Base-by-base conservation (phyloP, 1,284 basidiomycete species). In the Mycosarcoma maydis region DNA sequence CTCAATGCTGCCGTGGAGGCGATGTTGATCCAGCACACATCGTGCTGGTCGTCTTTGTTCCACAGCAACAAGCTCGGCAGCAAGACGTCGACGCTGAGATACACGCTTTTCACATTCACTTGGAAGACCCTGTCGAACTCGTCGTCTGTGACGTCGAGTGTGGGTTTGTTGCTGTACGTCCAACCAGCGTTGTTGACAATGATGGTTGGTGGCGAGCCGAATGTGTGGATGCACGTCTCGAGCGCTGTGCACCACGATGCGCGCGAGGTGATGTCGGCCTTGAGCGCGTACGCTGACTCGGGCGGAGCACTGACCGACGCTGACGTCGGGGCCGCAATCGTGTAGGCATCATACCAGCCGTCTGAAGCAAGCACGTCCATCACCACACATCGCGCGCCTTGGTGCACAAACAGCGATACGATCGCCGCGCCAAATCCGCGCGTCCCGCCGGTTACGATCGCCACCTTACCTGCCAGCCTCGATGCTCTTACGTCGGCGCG, bases 171-270 rank as follows among this genome's bases (percentile, higher is more conserved):
- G 4, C 33, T 38, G 20, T 73, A 73, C 16, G 71, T 73, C 71
- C 71, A 73, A 4, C 71, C 71, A 0, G 71, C 71, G 33, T 73
- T 73, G 38, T 73, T 73, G 10, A 73, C 62, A 0, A 69, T 26
- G 2, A 70, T 27, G 13, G 36, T 55, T 0, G 67, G 67, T 0
- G 24, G 10, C 0, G 7, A 23, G 6, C 44, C 51, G n/a, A 60
- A 69, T 7, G 52, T 10, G 0, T 41, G 4, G 3, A n/a, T 29
- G 3, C 22, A 37, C 14, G 13, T 46, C 0, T 8, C 4, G 11
- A 69, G 26, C 0, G 57, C 52, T 1, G 1, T 2, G 6, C 23
- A 6, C 70, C 70, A 72, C 6, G 33, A 26, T 0, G 10, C 2
- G 6, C 54, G 50, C 0, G 7, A 3, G 5, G 65, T 68, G 16